These are phyloP conservation scores for Ophiostoma populinum DNA, from an alignment of 2,329 filamentous ascomycete genomes.

Conservation along the genomic window DNA sequence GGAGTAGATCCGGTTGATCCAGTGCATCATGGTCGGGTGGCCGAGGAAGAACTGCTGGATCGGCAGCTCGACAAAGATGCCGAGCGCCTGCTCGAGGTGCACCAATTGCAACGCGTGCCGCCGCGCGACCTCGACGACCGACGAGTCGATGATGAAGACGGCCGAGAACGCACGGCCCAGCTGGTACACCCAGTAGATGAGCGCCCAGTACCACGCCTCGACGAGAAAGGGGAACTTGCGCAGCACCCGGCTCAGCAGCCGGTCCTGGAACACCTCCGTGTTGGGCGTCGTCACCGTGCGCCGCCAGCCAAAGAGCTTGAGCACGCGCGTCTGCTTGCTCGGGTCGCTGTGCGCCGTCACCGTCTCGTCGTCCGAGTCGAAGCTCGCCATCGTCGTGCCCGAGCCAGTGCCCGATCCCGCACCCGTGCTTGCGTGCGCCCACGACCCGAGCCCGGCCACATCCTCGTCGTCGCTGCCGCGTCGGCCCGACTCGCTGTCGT, in stretches of 20 bases:
- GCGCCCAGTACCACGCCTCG: slow-evolving; percentile 61
- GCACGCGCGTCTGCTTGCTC: slow-evolving; percentile 11
- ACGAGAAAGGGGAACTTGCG: slow-evolving; percentile 53
- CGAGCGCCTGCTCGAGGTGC: slow-evolving; percentile 43
- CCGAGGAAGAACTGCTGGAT: slow-evolving; percentile 38
- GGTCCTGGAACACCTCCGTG: slow-evolving; percentile 39
- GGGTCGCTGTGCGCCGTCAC: background rate
- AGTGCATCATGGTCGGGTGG: slow-evolving; percentile 40
- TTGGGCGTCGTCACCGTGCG: slow-evolving; percentile 40
- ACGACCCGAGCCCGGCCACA: background rate
- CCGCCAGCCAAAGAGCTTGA: slow-evolving; percentile 24
- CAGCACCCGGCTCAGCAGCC: slow-evolving; percentile 45
- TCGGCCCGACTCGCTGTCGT: slow-evolving; percentile 6
- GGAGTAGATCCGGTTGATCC: slow-evolving; percentile 57
- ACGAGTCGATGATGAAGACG: slow-evolving; percentile 43
- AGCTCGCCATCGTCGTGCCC: background rate
- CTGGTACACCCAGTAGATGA: slow-evolving; percentile 71
- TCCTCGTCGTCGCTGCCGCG: background rate
- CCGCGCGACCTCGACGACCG: slow-evolving; percentile 50
- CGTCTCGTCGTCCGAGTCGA: background rate
- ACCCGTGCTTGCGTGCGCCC: too few species aligned
- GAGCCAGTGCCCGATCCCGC: too few species aligned
- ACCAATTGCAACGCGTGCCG: slow-evolving; percentile 52
- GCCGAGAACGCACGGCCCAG: slow-evolving; percentile 56
- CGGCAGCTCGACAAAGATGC: slow-evolving; percentile 46